Conservation (phyloP, 2,329 filamentous ascomycete genomes). For the Paracoccidioides lutzii region DNA sequence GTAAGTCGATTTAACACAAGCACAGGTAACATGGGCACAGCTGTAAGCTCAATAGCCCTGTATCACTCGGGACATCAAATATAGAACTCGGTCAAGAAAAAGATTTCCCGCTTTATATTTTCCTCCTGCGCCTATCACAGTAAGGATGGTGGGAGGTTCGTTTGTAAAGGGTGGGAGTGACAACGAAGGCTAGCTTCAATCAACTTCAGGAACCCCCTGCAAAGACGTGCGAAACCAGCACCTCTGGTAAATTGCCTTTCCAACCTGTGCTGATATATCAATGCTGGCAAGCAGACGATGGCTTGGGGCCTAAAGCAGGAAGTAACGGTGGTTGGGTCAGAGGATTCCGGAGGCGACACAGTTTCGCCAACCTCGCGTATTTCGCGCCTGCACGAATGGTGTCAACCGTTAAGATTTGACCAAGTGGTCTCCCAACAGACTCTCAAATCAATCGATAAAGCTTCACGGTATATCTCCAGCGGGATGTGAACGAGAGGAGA, state of each 20-base stretch:
- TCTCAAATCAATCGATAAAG: background rate
- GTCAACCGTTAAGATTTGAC: background rate
- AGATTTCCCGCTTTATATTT: background rate
- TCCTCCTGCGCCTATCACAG: background rate
- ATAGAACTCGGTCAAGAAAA: background rate
- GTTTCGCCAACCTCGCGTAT: background rate
- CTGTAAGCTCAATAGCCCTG: background rate
- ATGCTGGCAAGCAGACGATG: background rate
- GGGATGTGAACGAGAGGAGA: background rate
- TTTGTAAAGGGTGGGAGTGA: background rate
- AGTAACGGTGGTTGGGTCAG: background rate
- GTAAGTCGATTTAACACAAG: background rate
- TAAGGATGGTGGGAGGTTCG: background rate
- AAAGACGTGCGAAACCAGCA: background rate
- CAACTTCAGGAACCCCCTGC: background rate
- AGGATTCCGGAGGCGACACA: background rate
- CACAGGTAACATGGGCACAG: background rate
- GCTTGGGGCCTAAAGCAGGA: background rate
- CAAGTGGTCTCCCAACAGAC: background rate
- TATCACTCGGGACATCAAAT: background rate
- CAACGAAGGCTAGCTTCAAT: slow-evolving; percentile 1
- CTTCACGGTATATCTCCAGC: background rate
- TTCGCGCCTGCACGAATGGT: background rate
- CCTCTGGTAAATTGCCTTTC: background rate
- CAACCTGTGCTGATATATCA: background rate